Evolutionary conservation across 1,139 yeast genomes (phyloP).

Genomic region (Scheffersomyces lignicola): DNA sequence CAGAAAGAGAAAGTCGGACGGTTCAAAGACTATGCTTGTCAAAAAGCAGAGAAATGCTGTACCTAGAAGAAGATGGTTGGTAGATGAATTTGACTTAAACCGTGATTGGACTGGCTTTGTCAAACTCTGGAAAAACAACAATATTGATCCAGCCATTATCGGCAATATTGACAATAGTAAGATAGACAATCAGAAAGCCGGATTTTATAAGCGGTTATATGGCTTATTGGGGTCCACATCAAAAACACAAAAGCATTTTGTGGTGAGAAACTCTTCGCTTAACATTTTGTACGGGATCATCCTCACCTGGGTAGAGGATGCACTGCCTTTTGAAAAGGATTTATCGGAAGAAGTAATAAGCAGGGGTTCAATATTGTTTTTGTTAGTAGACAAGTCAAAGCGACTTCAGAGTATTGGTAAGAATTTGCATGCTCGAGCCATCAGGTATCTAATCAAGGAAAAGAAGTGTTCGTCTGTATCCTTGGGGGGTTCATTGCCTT

Average conservation of each 20-base stretch:
- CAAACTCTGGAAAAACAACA: conserved; percentile 38
- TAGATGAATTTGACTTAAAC: conserved; percentile 53
- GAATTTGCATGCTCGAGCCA: conserved; percentile 55
- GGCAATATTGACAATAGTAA: conserved; percentile 12
- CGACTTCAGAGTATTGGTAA: conserved; percentile 60
- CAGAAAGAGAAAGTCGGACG: conserved; percentile 20
- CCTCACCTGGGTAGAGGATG: conserved; percentile 54
- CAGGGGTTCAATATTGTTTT: conserved; percentile 48
- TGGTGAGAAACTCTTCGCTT: conserved; percentile 59
- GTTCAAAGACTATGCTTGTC: conserved; percentile 9
- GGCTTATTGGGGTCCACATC: conserved; percentile 29
- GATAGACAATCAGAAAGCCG: conserved; percentile 27
- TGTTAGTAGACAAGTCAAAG: conserved; percentile 58
- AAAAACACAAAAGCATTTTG: conserved; percentile 49
- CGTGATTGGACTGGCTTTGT: conserved; percentile 55
- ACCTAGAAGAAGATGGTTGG: conserved; percentile 56
- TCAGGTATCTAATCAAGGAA: conserved; percentile 50
- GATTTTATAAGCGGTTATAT: conserved; percentile 31
- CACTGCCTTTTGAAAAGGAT: conserved; percentile 18
- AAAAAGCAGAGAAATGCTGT: conserved; percentile 16
- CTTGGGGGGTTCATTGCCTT: conserved; percentile 56
- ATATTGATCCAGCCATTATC: conserved; percentile 13
- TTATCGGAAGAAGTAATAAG: conserved; percentile 14
- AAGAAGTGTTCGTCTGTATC: conserved; percentile 41
- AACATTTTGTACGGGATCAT: conserved; percentile 58